Evolutionary conservation across 1,284 basidiomycete genomes (phyloP), one percentile per base, ranked within the genome.

Genomic region (Ceratobasidium sp.): DNA sequence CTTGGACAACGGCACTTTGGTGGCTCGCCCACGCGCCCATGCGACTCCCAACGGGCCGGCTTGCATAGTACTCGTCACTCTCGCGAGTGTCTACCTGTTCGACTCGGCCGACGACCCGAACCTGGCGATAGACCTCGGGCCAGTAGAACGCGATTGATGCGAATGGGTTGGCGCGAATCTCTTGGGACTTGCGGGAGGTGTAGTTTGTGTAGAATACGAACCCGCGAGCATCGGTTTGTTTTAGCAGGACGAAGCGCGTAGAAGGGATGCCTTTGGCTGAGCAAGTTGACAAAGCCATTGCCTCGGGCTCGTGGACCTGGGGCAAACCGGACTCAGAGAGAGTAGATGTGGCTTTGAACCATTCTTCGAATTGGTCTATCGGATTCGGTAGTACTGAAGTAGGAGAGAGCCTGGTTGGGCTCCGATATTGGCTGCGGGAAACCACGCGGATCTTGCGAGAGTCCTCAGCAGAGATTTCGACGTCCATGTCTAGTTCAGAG

Each of bases 161-260:
- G 79, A 91, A 87, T 0, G 93, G 92, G 80, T 96, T 97, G 51
- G 84, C 87, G 1, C 82, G 77, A 56, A 99, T 86, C 82, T 99
- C 98, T 45, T 84, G 81, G 1, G 93, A 95, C 84, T 99, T 99
- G 77, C 97, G 89, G 22, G 95, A 97, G 47, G 88, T 88, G 85
- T 99, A 99, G 85, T 99, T 99, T 47, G 96, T 97, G 87, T 90
- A 99, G 85, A 99, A 98, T 72, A 97, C 89, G 84, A 99, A 98
- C 47, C 97, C 96, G 64, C 85, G 88, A 29, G 86, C 81, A 84
- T 97, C 94, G 79, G 95, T 89, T 79, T 95, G 89, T 83, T 98
- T 99, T 80, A 99, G 90, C 77, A 99, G 90, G 64, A 99, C 97
- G 80, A 95, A 88, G 76, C 97, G 91, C 2, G 93, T 89, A 14